Conservation (phyloP, 2,329 filamentous ascomycete species). For the Cytospora piceicola region DNA sequence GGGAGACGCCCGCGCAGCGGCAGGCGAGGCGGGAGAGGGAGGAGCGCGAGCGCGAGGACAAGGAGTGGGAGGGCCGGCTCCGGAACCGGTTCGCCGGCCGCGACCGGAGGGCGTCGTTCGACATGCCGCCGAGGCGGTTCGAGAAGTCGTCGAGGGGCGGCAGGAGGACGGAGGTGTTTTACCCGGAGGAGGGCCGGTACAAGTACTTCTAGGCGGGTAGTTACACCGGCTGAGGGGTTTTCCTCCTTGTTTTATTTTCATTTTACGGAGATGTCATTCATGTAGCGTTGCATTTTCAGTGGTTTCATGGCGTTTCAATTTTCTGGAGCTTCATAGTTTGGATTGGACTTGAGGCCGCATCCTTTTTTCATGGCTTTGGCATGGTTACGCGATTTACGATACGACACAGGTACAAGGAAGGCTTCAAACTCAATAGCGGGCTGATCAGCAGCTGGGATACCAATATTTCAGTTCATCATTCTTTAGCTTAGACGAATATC, state of each 20-base stretch:
- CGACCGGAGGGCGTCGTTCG: conserved; percentile 25
- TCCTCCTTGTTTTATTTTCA: too few species aligned
- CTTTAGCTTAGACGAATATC: neutral
- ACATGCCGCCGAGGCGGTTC: conserved; percentile 27
- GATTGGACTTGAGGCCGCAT: neutral
- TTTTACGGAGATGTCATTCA: neutral
- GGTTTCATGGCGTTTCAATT: neutral
- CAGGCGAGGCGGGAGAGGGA: conserved; percentile 21
- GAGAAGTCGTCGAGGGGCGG: conserved; percentile 24
- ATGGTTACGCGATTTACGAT: neutral
- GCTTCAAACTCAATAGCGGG: too few species aligned
- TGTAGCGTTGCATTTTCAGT: neutral
- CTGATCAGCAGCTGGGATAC: too few species aligned
- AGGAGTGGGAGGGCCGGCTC: conserved; percentile 22
- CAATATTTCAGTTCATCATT: too few species aligned
- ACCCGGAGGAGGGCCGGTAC: conserved; percentile 26
- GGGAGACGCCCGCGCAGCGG: conserved; percentile 23
- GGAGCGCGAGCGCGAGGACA: conserved; percentile 14
- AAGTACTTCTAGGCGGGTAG: conserved; percentile 12
- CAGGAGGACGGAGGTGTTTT: conserved; percentile 27
- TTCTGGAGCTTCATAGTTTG: neutral
- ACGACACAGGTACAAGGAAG: neutral
- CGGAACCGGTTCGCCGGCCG: conserved; percentile 21
- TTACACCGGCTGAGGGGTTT: too few species aligned
- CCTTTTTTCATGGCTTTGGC: neutral